Evolutionary conservation across 2,329 filamentous ascomycete genomes (phyloP).

Genomic region (Ophiocordyceps robertsii): DNA sequence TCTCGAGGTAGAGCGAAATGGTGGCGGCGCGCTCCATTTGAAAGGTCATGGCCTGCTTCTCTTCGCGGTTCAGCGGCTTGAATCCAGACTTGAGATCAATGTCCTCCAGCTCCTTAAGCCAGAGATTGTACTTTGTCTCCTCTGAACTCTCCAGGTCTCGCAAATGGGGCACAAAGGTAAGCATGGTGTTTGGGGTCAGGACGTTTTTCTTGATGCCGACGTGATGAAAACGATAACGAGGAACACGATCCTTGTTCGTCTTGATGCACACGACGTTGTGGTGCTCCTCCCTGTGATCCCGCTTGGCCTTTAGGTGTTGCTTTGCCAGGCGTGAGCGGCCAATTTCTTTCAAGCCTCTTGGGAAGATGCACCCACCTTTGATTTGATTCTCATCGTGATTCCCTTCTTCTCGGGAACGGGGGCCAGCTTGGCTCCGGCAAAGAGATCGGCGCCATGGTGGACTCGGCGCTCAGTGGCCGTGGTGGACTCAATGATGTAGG

Average conservation of each 20-base stretch:
- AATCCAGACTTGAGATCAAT: constrained; percentile 46
- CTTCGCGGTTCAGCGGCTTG: constrained; percentile 35
- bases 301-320: constrained; percentile 30
- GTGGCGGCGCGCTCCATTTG: constrained; percentile 37
- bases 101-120: constrained; percentile 43
- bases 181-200: constrained; percentile 44
- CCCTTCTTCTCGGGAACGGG: constrained; percentile 20
- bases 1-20: constrained; percentile 38
- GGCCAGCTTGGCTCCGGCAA: constrained; percentile 27
- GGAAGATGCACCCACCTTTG: constrained; percentile 27
- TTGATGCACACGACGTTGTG: constrained; percentile 31
- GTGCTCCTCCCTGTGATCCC: constrained; percentile 28
- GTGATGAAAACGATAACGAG: constrained; percentile 45
- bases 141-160: constrained; percentile 43
- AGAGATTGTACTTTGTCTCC: constrained; percentile 39
- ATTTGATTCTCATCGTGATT: constrained; percentile 33
- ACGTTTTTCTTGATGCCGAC: constrained; percentile 47
- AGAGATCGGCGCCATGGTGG: constrained; percentile 30
- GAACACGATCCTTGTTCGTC: constrained; percentile 37
- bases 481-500: constrained; percentile 31
- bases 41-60: constrained; percentile 35
- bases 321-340: constrained; percentile 12
- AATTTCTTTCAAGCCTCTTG: too few species aligned
- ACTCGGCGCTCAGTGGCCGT: constrained; percentile 25
- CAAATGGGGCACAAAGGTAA: constrained; percentile 46